phyloP scores from a whole-genome alignment of 106 monocot species.

The Acorus gramineus region DNA sequence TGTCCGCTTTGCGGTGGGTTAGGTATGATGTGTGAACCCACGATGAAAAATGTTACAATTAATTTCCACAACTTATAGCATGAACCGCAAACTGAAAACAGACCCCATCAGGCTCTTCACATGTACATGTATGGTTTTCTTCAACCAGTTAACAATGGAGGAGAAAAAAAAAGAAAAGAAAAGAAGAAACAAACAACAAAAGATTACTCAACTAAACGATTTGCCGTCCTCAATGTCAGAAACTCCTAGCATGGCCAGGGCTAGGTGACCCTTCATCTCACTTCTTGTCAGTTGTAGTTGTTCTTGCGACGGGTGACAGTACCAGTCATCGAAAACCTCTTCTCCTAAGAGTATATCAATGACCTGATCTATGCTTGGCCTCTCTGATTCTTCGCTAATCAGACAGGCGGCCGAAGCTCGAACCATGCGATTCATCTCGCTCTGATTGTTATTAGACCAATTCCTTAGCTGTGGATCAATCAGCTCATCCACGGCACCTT shows the following conservation, averaged over 20 bases:
- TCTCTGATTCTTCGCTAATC: constrained; percentile 38
- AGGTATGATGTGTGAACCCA: too few relatives aligned
- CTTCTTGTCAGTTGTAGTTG: constrained; percentile 7
- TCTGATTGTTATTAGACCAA: constrained; percentile 12
- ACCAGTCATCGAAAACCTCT: constrained; percentile 26
- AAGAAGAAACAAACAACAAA: too few relatives aligned
- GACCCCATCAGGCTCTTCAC: too few relatives aligned
- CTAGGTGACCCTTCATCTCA: constrained; percentile 56
- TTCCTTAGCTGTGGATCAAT: constrained; percentile 48
- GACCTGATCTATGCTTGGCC: constrained; percentile 55
- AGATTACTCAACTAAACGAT: constrained; percentile 1
- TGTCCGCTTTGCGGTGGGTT: too few relatives aligned
- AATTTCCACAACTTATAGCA: too few relatives aligned
- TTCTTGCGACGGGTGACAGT: constrained; percentile 19
- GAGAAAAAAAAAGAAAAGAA: too few relatives aligned
- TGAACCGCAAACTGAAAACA: too few relatives aligned
- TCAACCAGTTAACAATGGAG: too few relatives aligned
- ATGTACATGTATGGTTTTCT: too few relatives aligned
- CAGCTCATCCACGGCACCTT: constrained; percentile 41
- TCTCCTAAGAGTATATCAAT: constrained; percentile 46
- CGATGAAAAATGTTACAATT: too few relatives aligned
- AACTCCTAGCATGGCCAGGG: constrained; percentile 77
- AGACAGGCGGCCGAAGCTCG: constrained; percentile 55
- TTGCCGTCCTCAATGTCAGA: constrained; percentile 59
- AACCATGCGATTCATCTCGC: constrained; percentile 39